Conservation (phyloP, 805 yeast genomes). For the Ascoidea tarda region DNA sequence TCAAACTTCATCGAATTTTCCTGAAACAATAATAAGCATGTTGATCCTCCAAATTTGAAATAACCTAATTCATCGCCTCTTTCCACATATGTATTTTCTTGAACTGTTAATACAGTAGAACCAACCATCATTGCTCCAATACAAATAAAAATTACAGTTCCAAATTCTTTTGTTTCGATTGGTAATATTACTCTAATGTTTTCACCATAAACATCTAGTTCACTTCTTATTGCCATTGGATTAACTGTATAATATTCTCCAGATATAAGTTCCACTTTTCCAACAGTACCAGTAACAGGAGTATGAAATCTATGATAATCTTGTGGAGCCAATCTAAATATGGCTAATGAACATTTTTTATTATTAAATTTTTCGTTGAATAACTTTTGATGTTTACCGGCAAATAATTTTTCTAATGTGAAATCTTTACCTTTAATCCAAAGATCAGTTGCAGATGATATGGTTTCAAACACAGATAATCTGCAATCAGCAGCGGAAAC, state of each 20-base stretch:
- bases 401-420: conserved; percentile 46
- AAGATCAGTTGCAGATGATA: conserved; percentile 47
- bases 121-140: conserved; percentile 99
- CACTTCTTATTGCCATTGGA: conserved; percentile 91
- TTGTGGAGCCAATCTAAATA: conserved; percentile 90
- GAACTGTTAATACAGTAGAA: conserved; percentile 58
- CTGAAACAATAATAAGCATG: conserved; percentile 57
- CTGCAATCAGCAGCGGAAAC: conserved; percentile 85
- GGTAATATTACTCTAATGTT: conserved; percentile 72
- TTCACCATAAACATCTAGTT: conserved; percentile 85
- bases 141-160: conserved; percentile 61
- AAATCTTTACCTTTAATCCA: conserved; percentile 89
- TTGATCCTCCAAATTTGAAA: conserved; percentile 94
- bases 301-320: conserved; percentile 91
- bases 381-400: conserved; percentile 21
- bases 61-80: conserved; percentile 85
- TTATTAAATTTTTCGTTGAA: conserved; percentile 23
- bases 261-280: conserved; percentile 50
- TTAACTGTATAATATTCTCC: conserved; percentile 95
- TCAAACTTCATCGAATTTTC: conserved; percentile 42
- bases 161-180: conserved; percentile 63
- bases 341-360: conserved; percentile 42
- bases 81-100: conserved; percentile 39
- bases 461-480: conserved; percentile 50
- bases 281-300: conserved; percentile 68